Evolutionary conservation across 1,139 yeast genomes (phyloP), one percentile per base, ranked within the genome.

Genomic region (Geotrichum aggregatum): DNA sequence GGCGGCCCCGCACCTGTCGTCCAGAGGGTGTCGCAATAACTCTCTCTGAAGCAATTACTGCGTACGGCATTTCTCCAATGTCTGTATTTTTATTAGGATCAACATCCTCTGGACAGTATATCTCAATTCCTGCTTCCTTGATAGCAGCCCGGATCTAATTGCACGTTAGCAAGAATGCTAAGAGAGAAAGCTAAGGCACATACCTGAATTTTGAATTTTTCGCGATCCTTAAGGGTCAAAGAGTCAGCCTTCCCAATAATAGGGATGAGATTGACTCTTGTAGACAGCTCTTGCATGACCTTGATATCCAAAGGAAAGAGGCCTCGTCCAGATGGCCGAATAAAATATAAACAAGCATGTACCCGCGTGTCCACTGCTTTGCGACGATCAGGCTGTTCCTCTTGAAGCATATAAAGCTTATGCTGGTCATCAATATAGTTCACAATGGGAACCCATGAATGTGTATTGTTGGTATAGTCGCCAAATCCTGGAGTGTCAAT

Each of bases 401-500:
- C 86, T 65, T 80, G 86, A 58, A 78, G 77, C 69, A 82, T 77
- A 63, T 75, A 78, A 30, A 71, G 64, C 59, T 79, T 72, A 60
- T 80, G 79, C 65, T 83, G 86, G 46, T 78, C 77, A 54, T 83
- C 88, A 54, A 84, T 76, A 62, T 73, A 82, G 52, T 79, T 74
- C 33, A 76, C 72, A 21, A 82, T 64, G 0, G 87, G 82, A 1
- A 72, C 71, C 86, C 88, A 83, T 2, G 80, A 71, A 54, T 72
- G 74, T 34, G 71, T 69, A 61, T 82, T 83, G 61, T 80, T 80
- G 62, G 84, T 73, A 60, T 75, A 79, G 62, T 84, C 87, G 56
- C 94, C 95, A 71, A 84, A 87, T 36, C 88, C 88, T 2, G 92
- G 92, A 0, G 92, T 84, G 57, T 79, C 87, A 55, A 84, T 78